Evolutionary conservation across 805 yeast species (phyloP), one percentile per base, ranked within the genome.

Genomic region (Wickerhamiella nectarea): DNA sequence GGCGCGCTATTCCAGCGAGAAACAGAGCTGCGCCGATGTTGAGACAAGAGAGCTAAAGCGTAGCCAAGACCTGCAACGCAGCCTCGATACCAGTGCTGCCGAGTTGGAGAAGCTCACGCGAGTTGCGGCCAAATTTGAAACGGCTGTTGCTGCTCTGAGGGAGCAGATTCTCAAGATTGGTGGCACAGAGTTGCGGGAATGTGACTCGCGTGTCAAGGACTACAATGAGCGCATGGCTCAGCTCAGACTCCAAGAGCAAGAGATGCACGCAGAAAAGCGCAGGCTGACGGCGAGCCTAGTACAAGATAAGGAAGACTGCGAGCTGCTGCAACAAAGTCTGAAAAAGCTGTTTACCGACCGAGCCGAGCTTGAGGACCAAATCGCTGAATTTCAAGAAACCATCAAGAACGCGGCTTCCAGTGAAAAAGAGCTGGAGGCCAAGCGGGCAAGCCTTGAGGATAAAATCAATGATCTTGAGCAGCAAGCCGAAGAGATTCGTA

Each of bases 81-180:
- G 34, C 19, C 18, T 34, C 12, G 21, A 9, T 8, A 20, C 20
- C 57, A 7, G 70, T 14, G 81, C 76, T 36, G 57, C 70, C 8
- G 71, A 71, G 25, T 61, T 78, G 0, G 67, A 79, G 0, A 71
- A 75, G 42, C 54, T 70, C 7, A 56, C 62, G 11, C 61, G n/a
- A 2, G 74, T 74, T 50, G 75, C 86, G 50, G 61, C 65, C 21
- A 75, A 70, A 25, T 60, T 74, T 34, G 83, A 75, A 56, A 55
- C 60, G 6, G 67, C 72, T 46, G 80, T 91, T 34, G 67, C 69
- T 10, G 67, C 52, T 0, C 62, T 87, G 3, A 87, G 85, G 51
- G 82, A 78, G 45, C 71, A 77, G 55, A 84, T 91, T 33, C 75
- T 87, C 82, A 78, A 81, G 40, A 79, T 84, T 43, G 99, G 99